Conservation (phyloP, 2,329 filamentous ascomycete genomes). For the Fusarium foetens region DNA sequence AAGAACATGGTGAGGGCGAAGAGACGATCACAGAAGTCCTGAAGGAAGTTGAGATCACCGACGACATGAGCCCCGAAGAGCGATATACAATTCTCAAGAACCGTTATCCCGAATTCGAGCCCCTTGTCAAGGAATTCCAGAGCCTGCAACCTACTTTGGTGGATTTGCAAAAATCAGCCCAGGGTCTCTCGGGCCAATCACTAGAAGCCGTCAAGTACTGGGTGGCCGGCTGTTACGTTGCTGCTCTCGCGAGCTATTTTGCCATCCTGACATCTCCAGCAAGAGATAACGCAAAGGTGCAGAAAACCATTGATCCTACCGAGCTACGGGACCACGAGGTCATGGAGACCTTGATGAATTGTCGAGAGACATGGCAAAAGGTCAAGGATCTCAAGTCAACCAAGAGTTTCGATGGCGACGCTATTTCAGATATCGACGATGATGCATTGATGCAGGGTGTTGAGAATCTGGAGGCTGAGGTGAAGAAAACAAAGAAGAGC, state of each 20-base stretch:
- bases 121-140: constrained; percentile 81
- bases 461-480: constrained; percentile 28
- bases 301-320: constrained; percentile 74
- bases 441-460: constrained; percentile 43
- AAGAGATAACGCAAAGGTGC: constrained; percentile 63
- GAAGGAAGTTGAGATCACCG: constrained; percentile 82
- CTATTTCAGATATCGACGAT: constrained; percentile 33
- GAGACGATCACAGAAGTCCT: constrained; percentile 86
- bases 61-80: constrained; percentile 80
- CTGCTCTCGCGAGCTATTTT: constrained; percentile 91
- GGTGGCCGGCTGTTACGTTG: constrained; percentile 86
- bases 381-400: constrained; percentile 72
- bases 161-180: constrained; percentile 67
- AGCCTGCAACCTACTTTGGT: constrained; percentile 74
- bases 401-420: constrained; percentile 52
- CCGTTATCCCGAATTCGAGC: constrained; percentile 92
- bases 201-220: constrained; percentile 78
- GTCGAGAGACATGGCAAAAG: constrained; percentile 81
- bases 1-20: constrained; percentile 60
- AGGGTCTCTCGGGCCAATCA: constrained; percentile 61
- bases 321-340: constrained; percentile 89
- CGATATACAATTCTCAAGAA: constrained; percentile 78
- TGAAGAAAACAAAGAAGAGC: constrained; percentile 47
- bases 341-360: constrained; percentile 85
- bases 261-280: constrained; percentile 87